A percentile compares a stretch with the other conserved stretches of the same genome.
Conservation (phyloP, 305 asterid species). For the Rubia peregrina region DNA sequence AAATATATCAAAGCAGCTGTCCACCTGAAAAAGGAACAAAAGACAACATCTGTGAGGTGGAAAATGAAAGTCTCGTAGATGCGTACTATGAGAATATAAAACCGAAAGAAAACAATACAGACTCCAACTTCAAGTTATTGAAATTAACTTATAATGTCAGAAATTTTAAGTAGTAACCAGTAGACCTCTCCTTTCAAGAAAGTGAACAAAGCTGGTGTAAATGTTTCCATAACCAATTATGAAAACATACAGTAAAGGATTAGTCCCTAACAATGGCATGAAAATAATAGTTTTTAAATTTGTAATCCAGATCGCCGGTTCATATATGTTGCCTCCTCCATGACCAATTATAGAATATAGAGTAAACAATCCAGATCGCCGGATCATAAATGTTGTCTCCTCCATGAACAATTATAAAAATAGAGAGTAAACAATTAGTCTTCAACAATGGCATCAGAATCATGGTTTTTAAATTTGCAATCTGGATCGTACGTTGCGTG, state of each 20-base stretch:
- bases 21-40: constrained; percentile 56
- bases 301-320: too few species aligned
- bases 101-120: neutral
- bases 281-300: too few species aligned
- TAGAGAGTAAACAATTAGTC: too few species aligned
- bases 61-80: neutral
- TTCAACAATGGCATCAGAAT: too few species aligned
- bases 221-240: neutral
- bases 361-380: too few species aligned
- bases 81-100: neutral
- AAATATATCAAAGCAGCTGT: constrained; percentile 91
- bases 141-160: neutral
- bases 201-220: neutral
- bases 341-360: too few species aligned
- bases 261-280: neutral
- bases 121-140: neutral
- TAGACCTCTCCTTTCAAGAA: neutral
- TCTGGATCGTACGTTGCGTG: too few species aligned
- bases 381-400: too few species aligned
- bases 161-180: neutral
- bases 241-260: neutral
- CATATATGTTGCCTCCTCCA: too few species aligned
- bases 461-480: too few species aligned
- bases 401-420: too few species aligned
- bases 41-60: neutral